phyloP scores from a whole-genome alignment of 495 filamentous ascomycete genomes.

The Penicillium fimorum region DNA sequence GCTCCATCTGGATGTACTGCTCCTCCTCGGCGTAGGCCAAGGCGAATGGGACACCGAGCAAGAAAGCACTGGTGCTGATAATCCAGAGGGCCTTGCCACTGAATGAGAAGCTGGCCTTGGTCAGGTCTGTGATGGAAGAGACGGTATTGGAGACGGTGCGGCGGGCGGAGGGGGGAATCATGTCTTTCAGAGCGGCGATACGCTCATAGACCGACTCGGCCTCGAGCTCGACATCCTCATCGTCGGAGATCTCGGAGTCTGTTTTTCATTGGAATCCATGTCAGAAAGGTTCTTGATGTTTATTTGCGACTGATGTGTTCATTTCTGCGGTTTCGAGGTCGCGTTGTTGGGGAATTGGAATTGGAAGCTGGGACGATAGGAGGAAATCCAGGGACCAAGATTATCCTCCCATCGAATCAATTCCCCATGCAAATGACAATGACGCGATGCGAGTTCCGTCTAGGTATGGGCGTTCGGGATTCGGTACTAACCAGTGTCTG shows the following conservation, averaged over 20 bases:
- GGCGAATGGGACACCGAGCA: conserved; percentile 90
- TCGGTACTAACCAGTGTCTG: conserved; percentile 71
- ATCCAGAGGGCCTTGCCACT: conserved; percentile 85
- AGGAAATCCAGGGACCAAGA: background rate
- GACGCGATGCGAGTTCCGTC: conserved; percentile 11
- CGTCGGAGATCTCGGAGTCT: conserved; percentile 57
- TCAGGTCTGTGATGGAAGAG: conserved; percentile 53
- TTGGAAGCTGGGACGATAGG: background rate
- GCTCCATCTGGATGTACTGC: conserved; percentile 92
- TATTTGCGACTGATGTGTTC: conserved; percentile 9
- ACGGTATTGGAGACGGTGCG: conserved; percentile 62
- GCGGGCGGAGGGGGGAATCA: conserved; percentile 81
- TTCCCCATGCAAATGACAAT: background rate
- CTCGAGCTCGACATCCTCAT: conserved; percentile 43
- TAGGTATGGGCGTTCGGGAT: conserved; percentile 11
- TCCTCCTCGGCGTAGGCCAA: conserved; percentile 93
- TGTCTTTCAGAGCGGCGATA: conserved; percentile 82
- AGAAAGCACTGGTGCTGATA: conserved; percentile 77
- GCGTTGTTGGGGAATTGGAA: background rate
- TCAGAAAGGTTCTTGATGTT: conserved; percentile 27
- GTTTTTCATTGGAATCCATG: conserved; percentile 15
- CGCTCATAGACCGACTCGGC: conserved; percentile 74
- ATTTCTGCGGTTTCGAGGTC: conserved; percentile 5
- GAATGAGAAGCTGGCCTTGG: conserved; percentile 62
- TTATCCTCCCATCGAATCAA: background rate